Conservation (phyloP, 202 grass and related monocot genomes). For the Hordeum pubiflorum region DNA sequence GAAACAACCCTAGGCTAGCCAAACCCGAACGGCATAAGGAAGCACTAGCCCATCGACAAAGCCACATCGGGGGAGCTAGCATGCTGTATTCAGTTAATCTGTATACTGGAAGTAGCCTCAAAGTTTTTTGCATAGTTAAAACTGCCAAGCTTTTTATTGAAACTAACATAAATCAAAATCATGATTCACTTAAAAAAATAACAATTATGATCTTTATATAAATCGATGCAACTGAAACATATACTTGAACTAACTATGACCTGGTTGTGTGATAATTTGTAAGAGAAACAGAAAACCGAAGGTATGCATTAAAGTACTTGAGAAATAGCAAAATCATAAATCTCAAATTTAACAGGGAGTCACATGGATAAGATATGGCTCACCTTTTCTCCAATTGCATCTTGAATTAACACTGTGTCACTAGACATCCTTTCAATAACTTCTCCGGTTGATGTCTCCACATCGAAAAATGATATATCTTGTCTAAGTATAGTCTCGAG, state of each 20-base stretch:
- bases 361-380: not conserved
- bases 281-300: not conserved
- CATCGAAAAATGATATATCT: slow-evolving; percentile 66
- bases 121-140: not conserved
- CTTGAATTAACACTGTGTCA: not conserved
- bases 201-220: not conserved
- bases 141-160: not conserved
- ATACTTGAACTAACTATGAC: not conserved
- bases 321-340: not conserved
- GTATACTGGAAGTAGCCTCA: not conserved
- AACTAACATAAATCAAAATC: not conserved
- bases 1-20: not conserved
- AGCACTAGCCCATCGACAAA: not conserved
- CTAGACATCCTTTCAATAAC: not conserved
- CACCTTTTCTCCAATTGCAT: slow-evolving; percentile 20
- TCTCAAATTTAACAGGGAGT: not conserved
- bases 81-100: not conserved
- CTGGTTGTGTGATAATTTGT: not conserved
- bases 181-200: not conserved
- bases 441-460: slow-evolving; percentile 41
- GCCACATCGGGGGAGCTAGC: not conserved
- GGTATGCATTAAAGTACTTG: not conserved
- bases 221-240: not conserved
- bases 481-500: not conserved
- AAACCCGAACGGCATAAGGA: not conserved